These are phyloP conservation scores for Trebouxia gelatinosa DNA, from an alignment of 163 green algal species.

Conservation along the genomic window DNA sequence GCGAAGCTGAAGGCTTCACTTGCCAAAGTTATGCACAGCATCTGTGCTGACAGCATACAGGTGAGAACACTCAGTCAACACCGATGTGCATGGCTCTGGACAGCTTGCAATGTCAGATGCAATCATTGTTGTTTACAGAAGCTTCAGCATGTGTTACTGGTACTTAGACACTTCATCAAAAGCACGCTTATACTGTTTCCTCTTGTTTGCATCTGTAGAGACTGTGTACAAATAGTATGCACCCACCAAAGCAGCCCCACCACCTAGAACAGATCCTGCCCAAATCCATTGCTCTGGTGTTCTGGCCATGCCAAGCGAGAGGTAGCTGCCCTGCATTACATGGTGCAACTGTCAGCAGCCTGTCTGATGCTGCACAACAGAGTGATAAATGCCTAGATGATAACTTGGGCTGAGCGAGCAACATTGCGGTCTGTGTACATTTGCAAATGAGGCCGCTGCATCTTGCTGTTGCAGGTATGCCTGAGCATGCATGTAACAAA, in stretches of 20 bases:
- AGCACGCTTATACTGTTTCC: not conserved
- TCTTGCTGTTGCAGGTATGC: too few relatives aligned
- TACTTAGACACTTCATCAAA: slow-evolving; percentile 13
- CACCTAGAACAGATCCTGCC: not conserved
- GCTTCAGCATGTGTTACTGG: too few relatives aligned
- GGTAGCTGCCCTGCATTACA: slow-evolving; percentile 5
- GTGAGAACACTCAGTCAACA: too few relatives aligned
- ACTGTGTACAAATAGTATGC: not conserved
- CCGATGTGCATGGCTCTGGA: too few relatives aligned
- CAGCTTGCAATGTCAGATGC: too few relatives aligned
- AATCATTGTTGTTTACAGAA: too few relatives aligned
- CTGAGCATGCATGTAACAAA: not conserved
- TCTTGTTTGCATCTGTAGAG: slow-evolving; percentile 23
- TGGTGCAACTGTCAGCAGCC: not conserved
- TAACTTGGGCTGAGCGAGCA: not conserved
- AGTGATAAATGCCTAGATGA: not conserved
- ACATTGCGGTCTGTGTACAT: too few relatives aligned
- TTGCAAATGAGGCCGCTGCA: too few relatives aligned
- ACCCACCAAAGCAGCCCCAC: not conserved
- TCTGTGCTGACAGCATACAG: too few relatives aligned
- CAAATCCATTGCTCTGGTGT: slow-evolving; percentile 24
- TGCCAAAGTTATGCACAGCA: too few relatives aligned
- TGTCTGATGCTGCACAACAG: not conserved
- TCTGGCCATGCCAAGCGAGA: not conserved
- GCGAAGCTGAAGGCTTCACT: too few relatives aligned